Percentiles rank a stretch among this genome's conserved stretches.
Conservation (phyloP, 345 rosid genomes). For the Nasturtium officinale region DNA sequence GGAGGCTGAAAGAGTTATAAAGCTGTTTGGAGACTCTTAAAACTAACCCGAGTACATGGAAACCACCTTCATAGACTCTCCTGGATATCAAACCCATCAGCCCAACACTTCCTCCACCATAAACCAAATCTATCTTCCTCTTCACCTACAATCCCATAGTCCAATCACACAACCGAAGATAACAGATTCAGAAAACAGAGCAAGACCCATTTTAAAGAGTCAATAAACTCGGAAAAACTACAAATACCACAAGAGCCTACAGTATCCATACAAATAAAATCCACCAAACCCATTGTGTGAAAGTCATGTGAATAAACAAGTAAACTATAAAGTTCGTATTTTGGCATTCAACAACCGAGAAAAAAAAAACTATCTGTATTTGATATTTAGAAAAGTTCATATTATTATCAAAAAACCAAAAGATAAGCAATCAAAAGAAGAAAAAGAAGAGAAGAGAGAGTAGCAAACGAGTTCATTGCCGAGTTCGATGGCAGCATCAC, state of each 20-base stretch:
- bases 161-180: slow-evolving; percentile 11
- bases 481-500: slow-evolving; percentile 87
- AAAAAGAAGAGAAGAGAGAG: background rate
- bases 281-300: slow-evolving; percentile 23
- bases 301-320: slow-evolving; percentile 2
- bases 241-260: background rate
- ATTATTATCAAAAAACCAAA: slow-evolving; percentile 12
- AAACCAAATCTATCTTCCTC: slow-evolving; percentile 87
- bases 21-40: background rate
- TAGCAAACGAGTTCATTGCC: slow-evolving; percentile 90
- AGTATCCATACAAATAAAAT: background rate
- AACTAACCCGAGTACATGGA: slow-evolving; percentile 88
- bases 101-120: slow-evolving; percentile 98
- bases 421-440: slow-evolving; percentile 15
- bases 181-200: slow-evolving; percentile 18
- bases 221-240: background rate
- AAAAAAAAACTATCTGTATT: slow-evolving; percentile 11
- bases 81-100: slow-evolving; percentile 91
- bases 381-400: slow-evolving; percentile 9
- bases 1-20: background rate
- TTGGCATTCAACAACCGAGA: slow-evolving; percentile 1
- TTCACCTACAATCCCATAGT: slow-evolving; percentile 52
- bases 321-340: slow-evolving; percentile 13
- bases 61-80: slow-evolving; percentile 83
- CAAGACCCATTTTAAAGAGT: slow-evolving; percentile 7